phyloP scores from a whole-genome alignment of 331 rosid genomes.

The Arachis monticola region DNA sequence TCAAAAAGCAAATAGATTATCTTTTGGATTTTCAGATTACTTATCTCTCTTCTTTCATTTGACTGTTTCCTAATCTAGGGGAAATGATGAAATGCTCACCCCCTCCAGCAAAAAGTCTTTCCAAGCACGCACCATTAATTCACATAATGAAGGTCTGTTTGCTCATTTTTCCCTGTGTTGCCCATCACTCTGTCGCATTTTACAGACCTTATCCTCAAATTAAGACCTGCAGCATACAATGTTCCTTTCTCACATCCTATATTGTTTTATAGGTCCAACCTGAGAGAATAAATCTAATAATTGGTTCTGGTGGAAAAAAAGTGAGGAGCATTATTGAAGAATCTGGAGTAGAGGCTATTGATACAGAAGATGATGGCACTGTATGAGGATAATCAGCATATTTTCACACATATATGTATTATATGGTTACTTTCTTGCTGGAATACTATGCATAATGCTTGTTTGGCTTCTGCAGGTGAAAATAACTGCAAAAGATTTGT shows the following conservation, averaged over 20 bases:
- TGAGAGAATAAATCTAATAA: constrained; percentile 77
- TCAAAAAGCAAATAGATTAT: not conserved
- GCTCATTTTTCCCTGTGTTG: not conserved
- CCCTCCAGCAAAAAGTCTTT: constrained; percentile 76
- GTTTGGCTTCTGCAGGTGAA: constrained; percentile 72
- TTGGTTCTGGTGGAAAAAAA: constrained; percentile 96
- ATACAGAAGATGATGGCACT: constrained; percentile 79
- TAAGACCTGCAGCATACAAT: constrained; percentile 32
- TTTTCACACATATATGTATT: constrained; percentile 7
- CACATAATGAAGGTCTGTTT: constrained; percentile 89
- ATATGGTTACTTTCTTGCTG: constrained; percentile 24
- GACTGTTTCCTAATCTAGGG: constrained; percentile 50
- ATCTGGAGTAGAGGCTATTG: constrained; percentile 89
- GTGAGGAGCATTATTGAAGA: constrained; percentile 95
- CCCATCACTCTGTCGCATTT: constrained; percentile 20
- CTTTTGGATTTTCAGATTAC: constrained; percentile 26
- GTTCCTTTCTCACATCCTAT: constrained; percentile 33
- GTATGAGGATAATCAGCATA: constrained; percentile 57
- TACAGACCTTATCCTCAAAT: constrained; percentile 20
- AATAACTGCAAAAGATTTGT: constrained; percentile 80
- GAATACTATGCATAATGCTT: constrained; percentile 1
- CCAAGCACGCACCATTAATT: constrained; percentile 86
- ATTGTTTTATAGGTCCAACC: constrained; percentile 68
- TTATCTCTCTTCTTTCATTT: constrained; percentile 30
- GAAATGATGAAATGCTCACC: constrained; percentile 83